Percentiles rank a stretch among this genome's conserved stretches.
Evolutionary conservation across 2,329 filamentous ascomycete species (phyloP).

Genomic region (Zymoseptoria passerinii): DNA sequence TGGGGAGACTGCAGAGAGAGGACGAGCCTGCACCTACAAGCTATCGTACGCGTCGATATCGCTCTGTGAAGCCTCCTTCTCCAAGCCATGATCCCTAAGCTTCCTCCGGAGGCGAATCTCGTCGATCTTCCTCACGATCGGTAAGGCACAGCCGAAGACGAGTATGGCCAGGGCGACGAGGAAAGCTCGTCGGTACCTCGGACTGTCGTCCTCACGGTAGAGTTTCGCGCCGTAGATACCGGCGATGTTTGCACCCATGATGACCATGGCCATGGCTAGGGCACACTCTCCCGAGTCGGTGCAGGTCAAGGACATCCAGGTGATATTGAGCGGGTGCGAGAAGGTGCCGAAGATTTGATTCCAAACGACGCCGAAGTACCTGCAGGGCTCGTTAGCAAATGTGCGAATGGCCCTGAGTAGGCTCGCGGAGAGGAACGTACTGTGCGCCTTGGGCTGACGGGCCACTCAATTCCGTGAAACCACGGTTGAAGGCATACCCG

Average conservation of each 20-base stretch:
- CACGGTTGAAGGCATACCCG: slow-evolving; percentile 48
- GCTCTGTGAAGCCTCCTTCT: not conserved
- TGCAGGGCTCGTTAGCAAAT: not conserved
- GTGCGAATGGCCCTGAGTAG: slow-evolving; percentile 29
- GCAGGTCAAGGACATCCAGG: slow-evolving; percentile 52
- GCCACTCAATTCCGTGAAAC: slow-evolving; percentile 39
- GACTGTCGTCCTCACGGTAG: slow-evolving; percentile 47
- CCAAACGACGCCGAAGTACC: slow-evolving; percentile 50
- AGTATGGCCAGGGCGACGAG: slow-evolving; percentile 40
- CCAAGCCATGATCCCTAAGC: not conserved
- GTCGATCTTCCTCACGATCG: slow-evolving; percentile 38
- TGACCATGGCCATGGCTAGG: slow-evolving; percentile 53
- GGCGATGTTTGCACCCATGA: slow-evolving; percentile 55
- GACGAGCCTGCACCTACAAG: not conserved
- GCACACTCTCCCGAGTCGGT: slow-evolving; percentile 50
- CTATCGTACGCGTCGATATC: not conserved
- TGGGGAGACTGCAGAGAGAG: not conserved
- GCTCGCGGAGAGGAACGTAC: too few species aligned
- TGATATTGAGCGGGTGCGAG: slow-evolving; percentile 51
- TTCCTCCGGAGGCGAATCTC: slow-evolving; percentile 25
- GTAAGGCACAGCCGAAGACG: slow-evolving; percentile 36
- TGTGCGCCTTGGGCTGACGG: too few species aligned
- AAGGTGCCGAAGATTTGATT: slow-evolving; percentile 49
- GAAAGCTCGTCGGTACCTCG: slow-evolving; percentile 46
- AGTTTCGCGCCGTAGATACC: slow-evolving; percentile 55